Base-by-base conservation (phyloP, 495 filamentous ascomycete genomes). In the Penicillium macrosclerotiorum region DNA sequence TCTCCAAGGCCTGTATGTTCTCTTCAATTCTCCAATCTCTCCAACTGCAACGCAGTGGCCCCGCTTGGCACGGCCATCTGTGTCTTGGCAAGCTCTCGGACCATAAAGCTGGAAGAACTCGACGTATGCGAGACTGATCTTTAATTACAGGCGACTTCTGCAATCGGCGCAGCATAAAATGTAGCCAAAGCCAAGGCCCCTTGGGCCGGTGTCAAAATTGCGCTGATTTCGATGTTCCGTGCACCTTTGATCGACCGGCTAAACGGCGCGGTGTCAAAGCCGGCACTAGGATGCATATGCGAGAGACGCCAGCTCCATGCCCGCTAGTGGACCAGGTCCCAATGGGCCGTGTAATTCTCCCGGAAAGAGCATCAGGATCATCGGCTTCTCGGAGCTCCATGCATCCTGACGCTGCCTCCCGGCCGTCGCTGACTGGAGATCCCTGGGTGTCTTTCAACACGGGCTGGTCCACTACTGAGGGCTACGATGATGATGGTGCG, bases 241-340 rank as follows among this genome's bases (percentile, higher is more conserved):
- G 87, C 60, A 90, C 86, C 35, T 88, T 83, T 57, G 70, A 82
- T 35, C 69, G 87, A 42, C 81, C 81, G 19, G 85, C 81, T 59
- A 82, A 83, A 52, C 75, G 87, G 8, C 77, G 87, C 43, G 87
- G 87, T 31, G 59, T 64, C 34, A 64, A 63, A 34, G 60, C 60
- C 38, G 60, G 60, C 29, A 48, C 45, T 14, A 48, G 41, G 20
- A 35, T 24, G 27, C 36, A 29, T 26, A n/a, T 17, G 6, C 54
- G 43, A 11, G 54, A 60, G 14, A 40, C 42, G 1, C 44, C 47
- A n/a, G 26, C 30, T 25, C 17, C 41, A 20, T 49, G 14, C 12
- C 13, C 38, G 7, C 25, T 37, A 18, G 31, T 14, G 4, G 57
- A 53, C 6, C 26, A 44, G 35, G 20, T 30, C 7, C 29, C 33